phyloP scores from a whole-genome alignment of 345 rosid genomes.

The Pugionium dolabratum region DNA sequence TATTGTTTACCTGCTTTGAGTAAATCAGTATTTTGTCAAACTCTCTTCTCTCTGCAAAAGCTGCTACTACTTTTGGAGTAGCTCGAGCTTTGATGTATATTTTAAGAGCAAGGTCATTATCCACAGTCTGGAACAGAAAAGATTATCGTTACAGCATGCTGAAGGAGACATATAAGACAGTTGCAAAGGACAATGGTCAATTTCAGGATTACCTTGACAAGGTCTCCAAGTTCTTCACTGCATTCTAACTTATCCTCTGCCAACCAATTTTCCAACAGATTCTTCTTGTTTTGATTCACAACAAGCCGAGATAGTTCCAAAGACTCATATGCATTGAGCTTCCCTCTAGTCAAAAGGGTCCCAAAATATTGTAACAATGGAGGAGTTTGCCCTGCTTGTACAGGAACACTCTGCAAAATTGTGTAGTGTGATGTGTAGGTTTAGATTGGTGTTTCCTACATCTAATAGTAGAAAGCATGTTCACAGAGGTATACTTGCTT shows the following conservation, averaged over 20 bases:
- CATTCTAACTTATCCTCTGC: slow-evolving; percentile 99
- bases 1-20: slow-evolving; percentile 80
- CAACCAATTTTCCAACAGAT: slow-evolving; percentile 98
- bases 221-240: slow-evolving; percentile 98
- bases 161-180: slow-evolving; percentile 16
- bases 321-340: slow-evolving; percentile 95
- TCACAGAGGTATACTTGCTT: slow-evolving; percentile 5
- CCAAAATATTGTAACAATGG: slow-evolving; percentile 98
- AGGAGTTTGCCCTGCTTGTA: slow-evolving; percentile 98
- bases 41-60: slow-evolving; percentile 99
- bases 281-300: slow-evolving; percentile 98
- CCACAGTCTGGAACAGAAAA: slow-evolving; percentile 77
- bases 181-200: slow-evolving; percentile 22
- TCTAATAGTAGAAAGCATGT: slow-evolving; percentile 6
- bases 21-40: slow-evolving; percentile 95
- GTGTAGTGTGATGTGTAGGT: slow-evolving; percentile 17
- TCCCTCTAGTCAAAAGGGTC: slow-evolving; percentile 94
- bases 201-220: slow-evolving; percentile 77
- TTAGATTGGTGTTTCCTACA: slow-evolving; percentile 18
- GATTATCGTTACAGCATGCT: slow-evolving; percentile 16
- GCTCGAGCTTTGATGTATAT: slow-evolving; percentile 99
- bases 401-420: slow-evolving; percentile 91
- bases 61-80: slow-evolving; percentile 99
- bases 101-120: slow-evolving; percentile 97
- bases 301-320: slow-evolving; percentile 98